Base-by-base conservation (phyloP, 352 stramenopile genomes). In the Phytophthora fragariae region DNA sequence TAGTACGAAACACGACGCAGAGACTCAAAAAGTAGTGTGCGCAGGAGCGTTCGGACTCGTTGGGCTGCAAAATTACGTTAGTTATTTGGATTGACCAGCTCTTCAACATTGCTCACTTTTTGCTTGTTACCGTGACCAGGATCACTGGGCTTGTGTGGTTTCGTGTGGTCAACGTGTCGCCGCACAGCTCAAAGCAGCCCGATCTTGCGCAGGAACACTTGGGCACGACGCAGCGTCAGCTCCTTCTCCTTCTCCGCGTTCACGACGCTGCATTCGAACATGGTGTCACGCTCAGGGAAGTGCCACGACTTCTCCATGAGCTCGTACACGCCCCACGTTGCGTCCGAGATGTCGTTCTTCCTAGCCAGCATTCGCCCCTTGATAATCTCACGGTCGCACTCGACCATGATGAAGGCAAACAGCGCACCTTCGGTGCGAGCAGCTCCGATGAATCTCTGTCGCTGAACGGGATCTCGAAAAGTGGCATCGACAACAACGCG, bases 201-300 rank as follows among this genome's bases (percentile, higher is more conserved):
- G 15, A 90, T 41, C 64, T 89, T 88, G 58, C 84, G 84, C 54
- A 93, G 63, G 58, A 91, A 89, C 24, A 77, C 63, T 57, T 92
- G 83, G 3, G 83, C 77, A 9, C 81, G 78, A 17, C 77, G 78
- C 62, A 91, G 65, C 33, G 83, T 90, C 33, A 92, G 74, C 72
- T 93, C 83, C 57, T 85, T 81, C 62, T 90, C 82, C 68, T 92
- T 94, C 56, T 92, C 85, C 29, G 86, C 92, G 73, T 90, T 91
- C 24, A 92, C 73, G 2, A 84, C 62, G 11, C 79, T 68, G 59
- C 73, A 86, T 65, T 92, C 86, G 11, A 63, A 29, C 73, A 85
- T 81, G 24, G 54, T 63, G 1, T 71, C 39, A 2, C 65, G 57
- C 21, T 89, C 83, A 6, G 77, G 68, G 29, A 86, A 72, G 44